phyloP scores from a whole-genome alignment of 257 asterid species.

The Jaltomata sinuosa region DNA sequence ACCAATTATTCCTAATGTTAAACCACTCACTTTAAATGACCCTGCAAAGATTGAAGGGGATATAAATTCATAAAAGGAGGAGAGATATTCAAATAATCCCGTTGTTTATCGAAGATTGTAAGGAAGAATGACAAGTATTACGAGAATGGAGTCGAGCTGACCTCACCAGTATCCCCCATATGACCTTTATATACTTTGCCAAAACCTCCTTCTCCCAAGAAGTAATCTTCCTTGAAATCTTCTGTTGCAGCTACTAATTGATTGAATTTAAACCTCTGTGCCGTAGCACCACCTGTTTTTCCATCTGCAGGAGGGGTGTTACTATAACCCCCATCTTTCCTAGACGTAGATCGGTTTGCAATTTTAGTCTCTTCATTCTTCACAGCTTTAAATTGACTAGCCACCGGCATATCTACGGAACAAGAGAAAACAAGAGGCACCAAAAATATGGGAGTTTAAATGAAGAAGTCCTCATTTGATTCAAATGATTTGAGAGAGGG shows the following conservation, averaged over 20 bases:
- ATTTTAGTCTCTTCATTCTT: conserved; percentile 25
- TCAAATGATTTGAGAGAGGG: background rate
- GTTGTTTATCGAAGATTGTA: background rate
- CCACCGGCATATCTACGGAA: conserved; percentile 24
- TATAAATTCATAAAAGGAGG: background rate
- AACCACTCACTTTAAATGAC: background rate
- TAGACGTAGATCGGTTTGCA: conserved; percentile 20
- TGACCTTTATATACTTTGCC: conserved; percentile 63
- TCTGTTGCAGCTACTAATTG: conserved; percentile 46
- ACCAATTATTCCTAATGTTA: background rate
- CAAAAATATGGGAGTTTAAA: background rate
- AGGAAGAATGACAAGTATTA: background rate
- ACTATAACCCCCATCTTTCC: conserved; percentile 1
- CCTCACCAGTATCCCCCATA: conserved; percentile 45
- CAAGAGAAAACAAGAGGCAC: conserved; percentile 7
- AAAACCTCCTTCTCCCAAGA: conserved; percentile 75
- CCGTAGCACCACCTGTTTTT: conserved; percentile 11
- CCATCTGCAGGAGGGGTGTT: conserved; percentile 8
- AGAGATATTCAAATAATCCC: background rate
- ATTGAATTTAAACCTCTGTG: conserved; percentile 14
- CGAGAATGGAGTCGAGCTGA: conserved; percentile 11
- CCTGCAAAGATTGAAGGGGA: background rate
- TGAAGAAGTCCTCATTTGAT: background rate
- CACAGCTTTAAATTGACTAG: conserved; percentile 17
- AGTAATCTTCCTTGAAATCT: conserved; percentile 38